Percentiles rank a stretch among this genome's conserved stretches.
phyloP scores from a whole-genome alignment of 2,329 filamentous ascomycete genomes.

The Trichoderma endophyticum region DNA sequence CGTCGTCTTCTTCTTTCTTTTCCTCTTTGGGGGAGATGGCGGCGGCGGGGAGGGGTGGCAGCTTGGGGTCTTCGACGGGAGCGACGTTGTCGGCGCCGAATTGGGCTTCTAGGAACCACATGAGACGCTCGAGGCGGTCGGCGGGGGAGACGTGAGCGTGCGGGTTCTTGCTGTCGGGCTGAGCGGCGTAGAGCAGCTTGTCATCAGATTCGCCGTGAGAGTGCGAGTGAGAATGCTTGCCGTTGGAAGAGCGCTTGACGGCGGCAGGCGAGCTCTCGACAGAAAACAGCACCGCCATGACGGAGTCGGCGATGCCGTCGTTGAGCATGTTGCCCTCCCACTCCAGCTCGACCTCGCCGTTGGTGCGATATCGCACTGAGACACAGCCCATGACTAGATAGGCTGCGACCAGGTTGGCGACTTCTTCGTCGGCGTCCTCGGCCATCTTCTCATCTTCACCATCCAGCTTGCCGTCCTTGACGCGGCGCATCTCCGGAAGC shows the following conservation, averaged over 20 bases:
- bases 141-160: conserved; percentile 69
- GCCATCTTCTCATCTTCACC: conserved; percentile 26
- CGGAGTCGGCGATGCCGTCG: conserved; percentile 94
- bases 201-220: not conserved
- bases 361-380: conserved; percentile 70
- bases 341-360: conserved; percentile 82
- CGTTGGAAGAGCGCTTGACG: conserved; percentile 63
- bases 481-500: conserved; percentile 52
- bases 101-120: conserved; percentile 96
- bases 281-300: conserved; percentile 87
- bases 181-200: conserved; percentile 42
- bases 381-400: conserved; percentile 88
- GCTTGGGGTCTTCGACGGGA: conserved; percentile 67
- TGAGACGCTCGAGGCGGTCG: conserved; percentile 78
- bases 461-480: conserved; percentile 33
- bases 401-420: conserved; percentile 51
- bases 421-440: conserved; percentile 64
- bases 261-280: conserved; percentile 93
- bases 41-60: conserved; percentile 37
- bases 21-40: conserved; percentile 24
- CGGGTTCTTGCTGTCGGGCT: conserved; percentile 52
- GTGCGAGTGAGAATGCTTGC: conserved; percentile 34
- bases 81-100: conserved; percentile 81
- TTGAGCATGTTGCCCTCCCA: conserved; percentile 99
- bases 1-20: not conserved